These are phyloP conservation scores for Mrakia hoshinonis DNA, from an alignment of 768 basidiomycete genomes.

Conservation along the genomic window DNA sequence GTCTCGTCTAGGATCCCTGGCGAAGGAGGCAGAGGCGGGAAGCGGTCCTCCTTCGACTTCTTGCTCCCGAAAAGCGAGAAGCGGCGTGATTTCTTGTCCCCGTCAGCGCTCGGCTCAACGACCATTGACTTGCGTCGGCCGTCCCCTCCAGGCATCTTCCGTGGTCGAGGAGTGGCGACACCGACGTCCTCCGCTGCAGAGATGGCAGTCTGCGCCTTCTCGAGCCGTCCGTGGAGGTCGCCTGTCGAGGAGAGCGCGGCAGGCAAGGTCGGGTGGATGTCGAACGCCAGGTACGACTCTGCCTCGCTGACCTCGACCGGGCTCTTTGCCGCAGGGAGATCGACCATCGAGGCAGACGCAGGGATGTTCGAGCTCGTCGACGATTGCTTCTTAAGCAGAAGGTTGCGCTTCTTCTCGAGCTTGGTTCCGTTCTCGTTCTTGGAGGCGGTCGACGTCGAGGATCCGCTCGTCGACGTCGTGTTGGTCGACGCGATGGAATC, in stretches of 20 bases:
- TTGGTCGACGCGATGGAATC: neutral
- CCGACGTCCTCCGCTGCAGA: neutral
- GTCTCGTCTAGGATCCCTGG: too few species aligned
- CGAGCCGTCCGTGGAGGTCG: neutral
- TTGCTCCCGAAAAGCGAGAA: conserved; percentile 3
- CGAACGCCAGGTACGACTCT: neutral
- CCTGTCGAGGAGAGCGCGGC: neutral
- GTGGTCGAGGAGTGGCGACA: neutral
- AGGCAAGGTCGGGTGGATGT: neutral
- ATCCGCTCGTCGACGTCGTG: neutral
- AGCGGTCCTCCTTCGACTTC: conserved; percentile 5
- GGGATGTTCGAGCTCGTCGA: too few species aligned
- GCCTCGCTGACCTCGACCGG: too few species aligned
- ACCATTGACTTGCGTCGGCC: conserved; percentile 5
- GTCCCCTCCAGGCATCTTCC: neutral
- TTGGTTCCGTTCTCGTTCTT: neutral
- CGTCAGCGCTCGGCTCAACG: neutral
- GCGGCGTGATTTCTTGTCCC: neutral
- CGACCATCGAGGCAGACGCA: too few species aligned
- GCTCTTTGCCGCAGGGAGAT: too few species aligned
- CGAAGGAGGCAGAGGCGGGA: neutral
- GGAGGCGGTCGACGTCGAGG: too few species aligned
- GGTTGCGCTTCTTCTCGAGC: too few species aligned
- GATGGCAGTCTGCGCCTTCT: neutral
- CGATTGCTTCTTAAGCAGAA: too few species aligned